Conservation (phyloP, 2,329 filamentous ascomycete genomes). For the Trichoderma sp. region DNA sequence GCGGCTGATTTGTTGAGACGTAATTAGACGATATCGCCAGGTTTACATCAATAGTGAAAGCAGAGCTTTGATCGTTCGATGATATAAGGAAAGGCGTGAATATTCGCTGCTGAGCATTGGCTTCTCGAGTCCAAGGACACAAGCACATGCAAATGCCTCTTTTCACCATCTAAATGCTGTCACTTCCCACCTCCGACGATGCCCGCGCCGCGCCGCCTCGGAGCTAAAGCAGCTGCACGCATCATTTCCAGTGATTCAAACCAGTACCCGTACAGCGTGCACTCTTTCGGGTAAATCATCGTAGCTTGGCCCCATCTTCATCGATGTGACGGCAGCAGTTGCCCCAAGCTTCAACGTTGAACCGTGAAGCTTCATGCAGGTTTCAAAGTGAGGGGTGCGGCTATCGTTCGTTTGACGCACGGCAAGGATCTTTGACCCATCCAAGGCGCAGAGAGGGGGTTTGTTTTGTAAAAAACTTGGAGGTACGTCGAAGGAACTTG, state of each 20-base stretch:
- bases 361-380: not conserved
- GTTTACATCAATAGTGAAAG: not conserved
- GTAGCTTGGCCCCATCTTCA: not conserved
- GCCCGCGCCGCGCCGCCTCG: not conserved
- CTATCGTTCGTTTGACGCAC: not conserved
- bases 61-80: too few relatives aligned
- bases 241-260: not conserved
- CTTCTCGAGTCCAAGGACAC: not conserved
- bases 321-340: not conserved
- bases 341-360: not conserved
- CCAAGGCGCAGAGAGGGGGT: not conserved
- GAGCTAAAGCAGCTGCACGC: not conserved
- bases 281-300: not conserved
- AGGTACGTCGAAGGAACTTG: not conserved
- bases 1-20: not conserved
- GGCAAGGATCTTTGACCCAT: not conserved
- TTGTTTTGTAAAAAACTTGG: not conserved
- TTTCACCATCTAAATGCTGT: not conserved
- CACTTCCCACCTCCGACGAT: conserved; percentile 6
- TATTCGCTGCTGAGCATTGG: not conserved
- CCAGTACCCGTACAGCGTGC: not conserved
- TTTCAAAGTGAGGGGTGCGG: not conserved
- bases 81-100: not conserved
- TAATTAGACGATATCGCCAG: not conserved
- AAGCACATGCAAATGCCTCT: conserved; percentile 7